Percentiles rank a stretch among this genome's conserved stretches.
Evolutionary conservation across 140 eudicot species (phyloP).

Genomic region (Anethum foeniculum): DNA sequence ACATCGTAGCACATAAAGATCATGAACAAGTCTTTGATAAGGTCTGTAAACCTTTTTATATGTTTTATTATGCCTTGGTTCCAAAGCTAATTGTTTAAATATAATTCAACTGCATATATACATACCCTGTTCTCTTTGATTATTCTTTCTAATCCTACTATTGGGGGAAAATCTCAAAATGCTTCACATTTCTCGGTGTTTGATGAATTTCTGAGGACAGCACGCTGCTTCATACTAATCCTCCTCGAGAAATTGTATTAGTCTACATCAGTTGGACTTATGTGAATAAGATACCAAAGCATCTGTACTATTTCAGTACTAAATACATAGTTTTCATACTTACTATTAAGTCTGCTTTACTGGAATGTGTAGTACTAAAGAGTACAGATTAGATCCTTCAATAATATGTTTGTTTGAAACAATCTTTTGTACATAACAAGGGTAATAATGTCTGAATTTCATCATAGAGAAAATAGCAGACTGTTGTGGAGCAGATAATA

Average conservation of each 20-base stretch:
- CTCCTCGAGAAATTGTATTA: neutral
- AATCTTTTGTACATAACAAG: neutral
- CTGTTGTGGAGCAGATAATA: neutral
- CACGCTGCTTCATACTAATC: neutral
- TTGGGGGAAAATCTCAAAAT: neutral
- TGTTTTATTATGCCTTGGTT: neutral
- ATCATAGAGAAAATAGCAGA: neutral
- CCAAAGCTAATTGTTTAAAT: constrained; percentile 2
- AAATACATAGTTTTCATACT: neutral
- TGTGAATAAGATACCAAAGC: neutral
- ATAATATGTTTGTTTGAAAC: neutral
- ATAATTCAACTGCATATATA: constrained; percentile 6
- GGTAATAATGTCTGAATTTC: neutral
- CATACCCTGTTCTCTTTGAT: neutral
- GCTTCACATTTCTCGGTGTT: constrained; percentile 2
- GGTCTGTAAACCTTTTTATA: constrained; percentile 31
- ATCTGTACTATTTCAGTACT: neutral
- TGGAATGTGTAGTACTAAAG: neutral
- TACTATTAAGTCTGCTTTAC: neutral
- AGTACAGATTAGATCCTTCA: neutral
- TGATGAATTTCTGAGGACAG: neutral
- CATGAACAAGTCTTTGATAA: constrained; percentile 51
- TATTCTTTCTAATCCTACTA: neutral
- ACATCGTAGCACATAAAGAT: constrained; percentile 72
- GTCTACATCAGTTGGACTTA: neutral